Percentiles rank a stretch among this genome's conserved stretches.
Evolutionary conservation across 768 basidiomycete genomes (phyloP).

Genomic region (Cubamyces lactineus): DNA sequence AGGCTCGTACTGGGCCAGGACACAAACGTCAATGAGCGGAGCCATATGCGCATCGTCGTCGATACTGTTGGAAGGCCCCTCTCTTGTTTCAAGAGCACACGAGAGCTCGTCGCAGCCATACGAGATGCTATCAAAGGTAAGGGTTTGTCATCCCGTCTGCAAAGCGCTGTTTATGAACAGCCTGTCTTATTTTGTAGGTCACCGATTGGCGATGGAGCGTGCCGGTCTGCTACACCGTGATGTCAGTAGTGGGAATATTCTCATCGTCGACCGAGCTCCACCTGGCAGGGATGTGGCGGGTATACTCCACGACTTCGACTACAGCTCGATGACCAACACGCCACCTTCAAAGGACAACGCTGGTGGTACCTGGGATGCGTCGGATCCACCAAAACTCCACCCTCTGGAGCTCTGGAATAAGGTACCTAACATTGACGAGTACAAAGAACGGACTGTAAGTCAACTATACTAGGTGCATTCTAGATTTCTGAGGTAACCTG

Average conservation of each 20-base stretch:
- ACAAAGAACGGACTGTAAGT: slow-evolving; percentile 5
- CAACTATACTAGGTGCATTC: no score
- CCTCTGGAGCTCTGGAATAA: neutral
- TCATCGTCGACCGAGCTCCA: neutral
- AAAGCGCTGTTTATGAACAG: no score
- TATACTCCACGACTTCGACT: neutral
- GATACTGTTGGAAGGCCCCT: slow-evolving; percentile 12
- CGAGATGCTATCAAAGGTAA: slow-evolving; percentile 21
- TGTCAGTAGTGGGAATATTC: slow-evolving; percentile 8
- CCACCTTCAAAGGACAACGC: no score
- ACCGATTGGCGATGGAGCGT: neutral
- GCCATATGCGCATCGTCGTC: slow-evolving; percentile 15
- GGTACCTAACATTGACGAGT: neutral
- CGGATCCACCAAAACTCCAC: neutral
- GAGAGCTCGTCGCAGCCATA: slow-evolving; percentile 8
- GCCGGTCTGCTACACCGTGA: neutral
- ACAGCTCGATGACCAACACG: slow-evolving; percentile 6
- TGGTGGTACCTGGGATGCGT: neutral
- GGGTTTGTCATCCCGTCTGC: neutral
- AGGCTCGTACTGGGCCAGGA: neutral
- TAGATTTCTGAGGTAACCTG: no score
- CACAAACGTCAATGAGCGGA: neutral
- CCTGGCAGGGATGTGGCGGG: neutral
- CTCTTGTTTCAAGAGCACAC: slow-evolving; percentile 3
- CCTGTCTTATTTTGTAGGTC: neutral